Conservation (phyloP, 306 rosid species). For the Ormosia semicastrata region DNA sequence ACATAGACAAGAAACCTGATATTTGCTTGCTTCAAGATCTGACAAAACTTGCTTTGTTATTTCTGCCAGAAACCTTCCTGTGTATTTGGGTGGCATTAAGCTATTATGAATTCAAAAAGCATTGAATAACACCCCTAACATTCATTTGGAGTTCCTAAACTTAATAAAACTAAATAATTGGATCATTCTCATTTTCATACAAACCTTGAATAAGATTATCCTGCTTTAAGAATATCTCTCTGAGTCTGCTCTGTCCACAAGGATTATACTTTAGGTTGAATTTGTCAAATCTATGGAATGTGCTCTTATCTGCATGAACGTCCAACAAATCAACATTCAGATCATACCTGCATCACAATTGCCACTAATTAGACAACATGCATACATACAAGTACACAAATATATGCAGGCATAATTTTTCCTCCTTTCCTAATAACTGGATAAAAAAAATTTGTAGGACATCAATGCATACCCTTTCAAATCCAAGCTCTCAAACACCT, state of each 20-base stretch:
- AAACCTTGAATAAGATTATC: slow-evolving; percentile 94
- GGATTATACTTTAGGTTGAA: slow-evolving; percentile 95
- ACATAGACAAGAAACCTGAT: slow-evolving; percentile 54
- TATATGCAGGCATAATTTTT: background rate
- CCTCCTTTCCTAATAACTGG: background rate
- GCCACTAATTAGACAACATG: slow-evolving; percentile 29
- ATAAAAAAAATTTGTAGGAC: background rate
- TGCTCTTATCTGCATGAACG: slow-evolving; percentile 93
- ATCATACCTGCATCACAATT: slow-evolving; percentile 52
- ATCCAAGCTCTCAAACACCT: slow-evolving; percentile 93
- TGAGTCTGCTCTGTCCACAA: slow-evolving; percentile 92
- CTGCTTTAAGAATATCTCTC: slow-evolving; percentile 93
- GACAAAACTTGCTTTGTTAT: slow-evolving; percentile 75
- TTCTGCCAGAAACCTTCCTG: slow-evolving; percentile 89
- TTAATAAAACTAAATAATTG: slow-evolving; percentile 7
- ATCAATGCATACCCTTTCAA: slow-evolving; percentile 66
- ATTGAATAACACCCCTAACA: slow-evolving; percentile 17
- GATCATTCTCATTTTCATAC: slow-evolving; percentile 25
- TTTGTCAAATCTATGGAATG: slow-evolving; percentile 93
- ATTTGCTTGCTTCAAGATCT: slow-evolving; percentile 87
- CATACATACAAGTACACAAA: background rate
- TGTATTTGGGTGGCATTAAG: slow-evolving; percentile 25
- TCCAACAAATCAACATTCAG: slow-evolving; percentile 87
- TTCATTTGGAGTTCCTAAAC: slow-evolving; percentile 14
- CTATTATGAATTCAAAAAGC: slow-evolving; percentile 4